Evolutionary conservation across 2,329 filamentous ascomycete species (phyloP).

Genomic region (Fusarium longipes): DNA sequence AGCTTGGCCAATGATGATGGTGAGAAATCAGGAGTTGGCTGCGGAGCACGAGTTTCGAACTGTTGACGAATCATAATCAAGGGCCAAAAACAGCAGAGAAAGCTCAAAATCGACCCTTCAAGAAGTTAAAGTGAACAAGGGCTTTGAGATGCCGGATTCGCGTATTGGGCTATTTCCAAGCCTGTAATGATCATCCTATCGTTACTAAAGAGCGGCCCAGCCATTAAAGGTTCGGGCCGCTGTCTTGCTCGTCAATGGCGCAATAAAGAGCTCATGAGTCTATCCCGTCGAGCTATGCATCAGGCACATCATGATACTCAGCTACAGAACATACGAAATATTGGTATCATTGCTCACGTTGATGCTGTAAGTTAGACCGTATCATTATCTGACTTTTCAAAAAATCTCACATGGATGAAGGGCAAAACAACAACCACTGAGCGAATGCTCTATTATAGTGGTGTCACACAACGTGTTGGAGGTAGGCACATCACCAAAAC

Average conservation of each 20-base stretch:
- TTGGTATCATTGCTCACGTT: constrained; percentile 98
- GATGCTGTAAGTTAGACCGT: constrained; percentile 72
- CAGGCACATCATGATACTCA: constrained; percentile 42
- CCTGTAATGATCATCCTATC: constrained; percentile 43
- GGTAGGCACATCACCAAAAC: constrained; percentile 52
- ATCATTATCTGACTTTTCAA: fast-evolving
- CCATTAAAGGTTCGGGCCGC: constrained; percentile 34
- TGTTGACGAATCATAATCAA: constrained; percentile 25
- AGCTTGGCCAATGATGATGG: constrained; percentile 6
- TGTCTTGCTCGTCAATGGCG: constrained; percentile 41
- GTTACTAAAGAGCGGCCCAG: constrained; percentile 39
- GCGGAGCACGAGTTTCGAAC: not conserved
- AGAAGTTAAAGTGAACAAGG: constrained; percentile 5
- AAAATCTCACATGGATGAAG: constrained; percentile 48
- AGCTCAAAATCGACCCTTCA: constrained; percentile 28
- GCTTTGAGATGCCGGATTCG: constrained; percentile 31
- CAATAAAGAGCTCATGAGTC: constrained; percentile 21
- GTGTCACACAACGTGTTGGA: constrained; percentile 87
- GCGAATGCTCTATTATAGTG: constrained; percentile 98
- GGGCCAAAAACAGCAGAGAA: constrained; percentile 33
- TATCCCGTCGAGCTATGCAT: constrained; percentile 36
- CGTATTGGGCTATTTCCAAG: constrained; percentile 9
- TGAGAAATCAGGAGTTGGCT: constrained; percentile 8
- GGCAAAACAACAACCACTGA: constrained; percentile 99
- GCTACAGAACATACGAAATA: constrained; percentile 79